Base-by-base conservation (phyloP, 1,139 yeast genomes). In the Wickerhamomyces sp. region DNA sequence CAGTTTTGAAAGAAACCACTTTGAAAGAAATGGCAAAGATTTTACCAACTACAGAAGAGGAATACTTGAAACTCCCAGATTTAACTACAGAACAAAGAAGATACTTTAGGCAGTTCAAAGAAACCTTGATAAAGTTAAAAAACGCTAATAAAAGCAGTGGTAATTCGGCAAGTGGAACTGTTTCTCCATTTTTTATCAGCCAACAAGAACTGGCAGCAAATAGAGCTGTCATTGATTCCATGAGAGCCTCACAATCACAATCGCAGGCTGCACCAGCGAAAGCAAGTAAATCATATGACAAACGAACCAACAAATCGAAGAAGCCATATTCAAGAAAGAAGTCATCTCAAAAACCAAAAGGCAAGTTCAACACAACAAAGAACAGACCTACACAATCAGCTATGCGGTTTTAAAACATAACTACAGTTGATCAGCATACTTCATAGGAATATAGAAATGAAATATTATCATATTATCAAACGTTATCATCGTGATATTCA, bases 401-500 rank as follows among this genome's bases (percentile, higher is more conserved):
- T n/a, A n/a, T n/a, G n/a, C n/a, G n/a, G n/a, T n/a, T n/a, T n/a
- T n/a, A n/a, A n/a, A n/a, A n/a, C n/a, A n/a, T n/a, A n/a, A n/a
- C n/a, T n/a, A n/a, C n/a, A n/a, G n/a, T n/a, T n/a, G n/a, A n/a
- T n/a, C n/a, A n/a, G n/a, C n/a, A n/a, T n/a, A n/a, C n/a, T n/a
- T n/a, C n/a, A n/a, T n/a, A n/a, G n/a, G n/a, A n/a, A n/a, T n/a
- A n/a, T n/a, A n/a, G n/a, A n/a, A 28, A 8, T 12, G 19, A 28
- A n/a, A 14, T 15, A 21, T 10, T 10, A 7, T 21, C 10, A 12
- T 14, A 14, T 5, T 5, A 18, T 54, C 51, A 70, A 13, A 70
- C 68, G 3, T 53, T 54, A 46, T 81, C 86, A 52, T 81, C 88
- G 49, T 78, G 78, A 52, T 75, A 78, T 0, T 58, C 61, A 56